Conservation (phyloP, 2,329 filamentous ascomycete genomes). For the Sporothrix pallida region DNA sequence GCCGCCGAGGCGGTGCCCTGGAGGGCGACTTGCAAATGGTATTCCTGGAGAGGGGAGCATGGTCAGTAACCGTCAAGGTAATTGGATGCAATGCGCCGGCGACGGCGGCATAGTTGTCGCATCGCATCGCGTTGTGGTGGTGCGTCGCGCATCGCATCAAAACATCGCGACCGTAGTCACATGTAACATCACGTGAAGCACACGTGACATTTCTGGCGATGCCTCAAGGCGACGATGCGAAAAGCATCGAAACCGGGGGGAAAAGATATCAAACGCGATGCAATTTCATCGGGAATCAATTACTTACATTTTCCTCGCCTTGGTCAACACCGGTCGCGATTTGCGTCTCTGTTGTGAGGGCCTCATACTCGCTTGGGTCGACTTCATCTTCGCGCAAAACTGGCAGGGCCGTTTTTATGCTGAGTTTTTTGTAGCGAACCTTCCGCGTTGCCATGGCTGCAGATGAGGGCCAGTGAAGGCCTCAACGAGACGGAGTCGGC, state of each 20-base stretch:
- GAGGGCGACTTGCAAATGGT: constrained; percentile 86
- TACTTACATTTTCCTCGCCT: constrained; percentile 93
- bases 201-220: constrained; percentile 50
- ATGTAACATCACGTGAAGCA: constrained; percentile 50
- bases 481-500: constrained; percentile 18
- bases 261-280: constrained; percentile 34
- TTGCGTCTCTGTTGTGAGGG: constrained; percentile 79
- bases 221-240: constrained; percentile 13
- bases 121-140: background rate
- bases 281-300: constrained; percentile 38
- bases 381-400: constrained; percentile 91
- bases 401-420: constrained; percentile 83
- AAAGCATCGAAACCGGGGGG: constrained; percentile 39
- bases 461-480: constrained; percentile 33
- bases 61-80: constrained; percentile 42
- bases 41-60: constrained; percentile 68
- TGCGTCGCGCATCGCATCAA: constrained; percentile 9
- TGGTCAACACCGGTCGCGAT: constrained; percentile 97
- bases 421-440: constrained; percentile 88
- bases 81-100: background rate
- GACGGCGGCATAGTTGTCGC: background rate
- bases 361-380: constrained; percentile 83
- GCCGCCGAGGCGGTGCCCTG: constrained; percentile 61
- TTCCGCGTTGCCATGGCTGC: constrained; percentile 67
- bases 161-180: constrained; percentile 13